Evolutionary conservation across 768 basidiomycete species (phyloP), one percentile per base, ranked within the genome.

Genomic region (Imleria badia): DNA sequence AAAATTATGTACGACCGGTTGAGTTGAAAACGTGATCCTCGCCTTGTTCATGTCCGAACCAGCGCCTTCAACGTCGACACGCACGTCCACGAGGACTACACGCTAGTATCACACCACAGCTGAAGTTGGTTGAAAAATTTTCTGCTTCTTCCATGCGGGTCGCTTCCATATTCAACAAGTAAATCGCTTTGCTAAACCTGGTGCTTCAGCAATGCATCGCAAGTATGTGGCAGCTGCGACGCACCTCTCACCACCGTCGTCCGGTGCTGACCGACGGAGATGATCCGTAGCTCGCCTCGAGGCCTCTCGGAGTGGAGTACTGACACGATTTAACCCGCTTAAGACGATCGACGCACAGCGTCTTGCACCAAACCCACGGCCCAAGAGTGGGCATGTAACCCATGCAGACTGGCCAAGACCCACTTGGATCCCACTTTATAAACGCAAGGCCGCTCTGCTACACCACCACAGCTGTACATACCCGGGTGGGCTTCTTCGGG

Each of bases 1-100:
- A 44, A 42, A 49, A 47, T 51, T 26, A 26, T 26, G 26, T 48
- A 51, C 48, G 53, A 33, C 53, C 30, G 40, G 50, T 26, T 48
- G 9, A 42, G 45, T 30, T 48, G 46, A 26, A 29, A 44, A 44
- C 26, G 50, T 30, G 13, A 12, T 35, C 55, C 42, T 58, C 38
- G 42, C 50, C 34, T 41, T 39, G 38, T 59, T 66, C 67, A 69
- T 69, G 41, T 66, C 66, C 66, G 65, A 47, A 34, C 33, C 29
- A 48, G 23, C 30, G 20, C 26, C 45, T 11, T 23, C 19, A n/a
- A n/a, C n/a, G n/a, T n/a, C n/a, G n/a, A n/a, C n/a, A 19, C 34
- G 13, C 30, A 17, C 36, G n/a, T 33, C 45, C 61, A 59, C 61
- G 61, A 59, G 61, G 61, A 48, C 33, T 10, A 53, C 61, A 62